Evolutionary conservation across 2,329 filamentous ascomycete species (phyloP).

Genomic region (Coniochaeta sp.): DNA sequence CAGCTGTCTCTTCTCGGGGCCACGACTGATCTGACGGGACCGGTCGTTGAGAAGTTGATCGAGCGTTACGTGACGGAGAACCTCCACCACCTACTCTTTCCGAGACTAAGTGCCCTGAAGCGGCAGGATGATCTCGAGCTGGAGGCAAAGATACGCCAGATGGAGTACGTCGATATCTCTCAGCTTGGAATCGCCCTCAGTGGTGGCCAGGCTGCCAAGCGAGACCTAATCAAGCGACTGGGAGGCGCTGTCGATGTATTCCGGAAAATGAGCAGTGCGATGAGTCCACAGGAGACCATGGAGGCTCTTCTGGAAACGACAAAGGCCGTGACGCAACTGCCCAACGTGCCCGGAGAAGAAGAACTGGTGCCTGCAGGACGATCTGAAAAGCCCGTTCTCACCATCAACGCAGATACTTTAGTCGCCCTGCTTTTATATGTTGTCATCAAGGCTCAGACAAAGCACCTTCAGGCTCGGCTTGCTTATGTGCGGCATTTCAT

Average conservation of each 20-base stretch:
- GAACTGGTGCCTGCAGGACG: conserved; percentile 16
- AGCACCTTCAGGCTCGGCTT: conserved; percentile 79
- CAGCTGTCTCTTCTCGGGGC: conserved; percentile 86
- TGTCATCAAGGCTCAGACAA: conserved; percentile 82
- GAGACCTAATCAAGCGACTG: conserved; percentile 71
- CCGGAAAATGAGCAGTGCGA: conserved; percentile 70
- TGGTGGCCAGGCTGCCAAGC: conserved; percentile 69
- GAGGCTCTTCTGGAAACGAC: conserved; percentile 71
- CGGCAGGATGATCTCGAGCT: conserved; percentile 78
- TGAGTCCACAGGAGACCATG: conserved; percentile 84
- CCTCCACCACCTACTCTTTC: conserved; percentile 84
- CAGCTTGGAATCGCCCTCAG: conserved; percentile 87
- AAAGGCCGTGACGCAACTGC: conserved; percentile 70
- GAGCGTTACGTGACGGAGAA: conserved; percentile 93
- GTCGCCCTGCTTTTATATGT: conserved; percentile 88
- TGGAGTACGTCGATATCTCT: conserved; percentile 89
- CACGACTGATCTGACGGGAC: conserved; percentile 88
- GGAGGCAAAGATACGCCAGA: conserved; percentile 83
- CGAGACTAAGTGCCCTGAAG: conserved; percentile 70
- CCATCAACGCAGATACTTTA: conserved; percentile 77
- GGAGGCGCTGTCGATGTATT: conserved; percentile 80
- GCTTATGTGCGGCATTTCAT: conserved; percentile 97
- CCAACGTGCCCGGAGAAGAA: conserved; percentile 36
- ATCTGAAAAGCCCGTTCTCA: conserved; percentile 49
- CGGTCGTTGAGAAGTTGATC: conserved; percentile 86